These are phyloP conservation scores for Punica granatum DNA, from an alignment of 345 rosid genomes.

Conservation along the genomic window DNA sequence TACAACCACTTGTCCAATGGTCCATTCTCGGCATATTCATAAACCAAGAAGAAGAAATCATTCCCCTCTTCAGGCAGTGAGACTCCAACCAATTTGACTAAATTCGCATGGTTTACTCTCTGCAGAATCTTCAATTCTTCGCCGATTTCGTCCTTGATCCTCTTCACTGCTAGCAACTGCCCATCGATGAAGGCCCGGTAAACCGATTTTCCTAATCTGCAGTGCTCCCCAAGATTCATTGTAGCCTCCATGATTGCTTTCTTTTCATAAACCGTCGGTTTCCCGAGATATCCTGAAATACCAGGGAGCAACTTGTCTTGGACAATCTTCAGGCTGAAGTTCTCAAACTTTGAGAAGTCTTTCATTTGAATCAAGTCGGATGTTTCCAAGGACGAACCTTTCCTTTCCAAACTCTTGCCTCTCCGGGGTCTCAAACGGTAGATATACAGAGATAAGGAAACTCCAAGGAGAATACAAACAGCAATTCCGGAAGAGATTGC, in stretches of 20 bases:
- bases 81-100: slow-evolving; percentile 46
- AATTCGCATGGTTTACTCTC: slow-evolving; percentile 55
- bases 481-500: slow-evolving; percentile 15
- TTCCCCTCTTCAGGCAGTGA: slow-evolving; percentile 27
- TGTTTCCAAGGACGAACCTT: slow-evolving; percentile 27
- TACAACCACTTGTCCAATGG: slow-evolving; percentile 46
- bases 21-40: slow-evolving; percentile 56
- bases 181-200: slow-evolving; percentile 42
- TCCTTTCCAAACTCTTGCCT: slow-evolving; percentile 21
- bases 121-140: slow-evolving; percentile 48
- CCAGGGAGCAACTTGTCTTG: slow-evolving; percentile 46
- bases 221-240: slow-evolving; percentile 30
- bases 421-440: slow-evolving; percentile 6
- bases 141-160: slow-evolving; percentile 28
- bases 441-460: slow-evolving; percentile 11
- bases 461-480: slow-evolving; percentile 19
- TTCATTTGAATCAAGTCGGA: slow-evolving; percentile 31
- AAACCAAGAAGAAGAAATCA: slow-evolving; percentile 45
- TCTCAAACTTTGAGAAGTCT: slow-evolving; percentile 12
- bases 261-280: slow-evolving; percentile 35
- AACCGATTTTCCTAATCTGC: slow-evolving; percentile 39
- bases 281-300: slow-evolving; percentile 44
- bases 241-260: slow-evolving; percentile 41
- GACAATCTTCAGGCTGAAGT: slow-evolving; percentile 26
- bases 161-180: slow-evolving; percentile 41